Base-by-base conservation (phyloP, 768 basidiomycete genomes). In the Agrocybe pediades region DNA sequence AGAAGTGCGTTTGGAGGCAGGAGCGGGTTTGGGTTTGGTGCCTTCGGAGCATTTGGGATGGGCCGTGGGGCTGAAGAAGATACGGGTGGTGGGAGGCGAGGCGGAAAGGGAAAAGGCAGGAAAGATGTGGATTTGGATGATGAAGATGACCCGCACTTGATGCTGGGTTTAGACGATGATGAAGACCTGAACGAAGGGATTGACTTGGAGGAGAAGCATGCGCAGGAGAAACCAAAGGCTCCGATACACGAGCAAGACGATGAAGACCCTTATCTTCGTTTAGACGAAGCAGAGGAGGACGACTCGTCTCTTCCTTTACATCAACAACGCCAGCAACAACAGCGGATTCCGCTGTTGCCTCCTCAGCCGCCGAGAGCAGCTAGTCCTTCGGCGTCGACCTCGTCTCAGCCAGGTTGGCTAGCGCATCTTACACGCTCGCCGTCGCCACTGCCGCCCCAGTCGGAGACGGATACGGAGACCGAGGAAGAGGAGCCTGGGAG, bases 361-460 rank as follows among this genome's bases (percentile, higher is more conserved):
- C 33, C 33, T 36, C 13, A 4, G 11, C 33, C 33, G 45, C 60
- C 64, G 2, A 71, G 74, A 41, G 68, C 73, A 68, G 47, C 63
- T 9, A 71, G 71, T 53, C 67, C 70, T 23, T 69, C 64, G 6
- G 76, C 77, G 3, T 73, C 71, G 20, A 82, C 67, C 66, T 69
- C 64, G 5, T 77, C 77, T 4, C 74, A 71, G 20, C 82, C 67
- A 65, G 81, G 86, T 19, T 90, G 88, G 90, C 73, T 90, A 6
- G 89, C 90, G 29, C 89, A 89, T 65, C 77, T 88, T 51, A 81
- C 85, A n/a, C 81, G 84, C 30, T 86, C 87, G 9, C 80, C 86
- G 26, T 66, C 70, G 42, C 41, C 47, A 26, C 42, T 21, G 17
- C 47, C 45, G 9, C 41, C 52, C 33, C 25, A 36, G 16, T 51